Conservation (phyloP, 176 grass and related monocot genomes). For the Oryza meyeriana region DNA sequence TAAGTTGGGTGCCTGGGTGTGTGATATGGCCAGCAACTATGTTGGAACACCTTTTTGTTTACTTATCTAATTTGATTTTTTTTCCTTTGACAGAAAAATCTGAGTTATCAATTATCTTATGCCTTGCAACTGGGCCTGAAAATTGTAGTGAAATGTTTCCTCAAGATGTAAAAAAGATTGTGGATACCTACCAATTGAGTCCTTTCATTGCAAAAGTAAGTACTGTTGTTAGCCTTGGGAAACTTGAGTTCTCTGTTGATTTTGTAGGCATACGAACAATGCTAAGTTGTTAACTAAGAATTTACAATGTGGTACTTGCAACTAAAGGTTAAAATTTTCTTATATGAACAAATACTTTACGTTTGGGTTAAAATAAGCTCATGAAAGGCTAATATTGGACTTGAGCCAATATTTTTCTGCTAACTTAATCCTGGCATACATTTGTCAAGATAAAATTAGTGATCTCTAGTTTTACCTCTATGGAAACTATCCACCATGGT, state of each 20-base stretch:
- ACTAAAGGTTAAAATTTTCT: slow-evolving; percentile 12
- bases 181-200: slow-evolving; percentile 53
- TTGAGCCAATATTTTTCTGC: too few relatives aligned
- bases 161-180: slow-evolving; percentile 56
- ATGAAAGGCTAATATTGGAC: too few relatives aligned
- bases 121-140: slow-evolving; percentile 52
- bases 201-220: slow-evolving; percentile 69
- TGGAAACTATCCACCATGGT: background rate
- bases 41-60: background rate
- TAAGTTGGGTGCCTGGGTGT: background rate
- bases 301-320: background rate
- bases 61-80: slow-evolving; percentile 3
- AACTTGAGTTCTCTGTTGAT: background rate
- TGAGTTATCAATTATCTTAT: slow-evolving; percentile 80
- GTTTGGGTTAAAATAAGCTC: background rate
- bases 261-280: background rate
- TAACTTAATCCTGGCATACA: background rate
- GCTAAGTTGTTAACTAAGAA: slow-evolving; percentile 2
- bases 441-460: background rate
- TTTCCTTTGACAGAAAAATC: slow-evolving; percentile 57
- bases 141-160: slow-evolving; percentile 38
- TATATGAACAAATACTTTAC: background rate
- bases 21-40: background rate
- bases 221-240: background rate
- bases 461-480: background rate